Percentiles rank a stretch among this genome's conserved stretches.
Conservation (phyloP, 192 early-diverging fungal species). For the Allomyces arbusculus region DNA sequence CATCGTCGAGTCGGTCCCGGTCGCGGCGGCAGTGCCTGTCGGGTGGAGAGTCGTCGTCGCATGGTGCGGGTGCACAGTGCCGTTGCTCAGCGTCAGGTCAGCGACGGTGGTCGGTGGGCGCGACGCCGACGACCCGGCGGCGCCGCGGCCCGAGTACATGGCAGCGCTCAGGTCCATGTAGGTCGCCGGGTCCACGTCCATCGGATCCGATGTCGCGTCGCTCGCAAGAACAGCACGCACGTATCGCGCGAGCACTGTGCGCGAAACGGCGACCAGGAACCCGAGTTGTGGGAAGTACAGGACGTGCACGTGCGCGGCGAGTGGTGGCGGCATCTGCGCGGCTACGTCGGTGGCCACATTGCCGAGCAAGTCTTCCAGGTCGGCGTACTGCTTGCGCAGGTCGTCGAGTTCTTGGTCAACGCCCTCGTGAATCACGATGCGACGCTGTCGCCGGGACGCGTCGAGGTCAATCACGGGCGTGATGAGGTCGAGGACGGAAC, state of each 20-base stretch:
- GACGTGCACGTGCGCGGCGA: background rate
- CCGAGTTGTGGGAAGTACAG: background rate
- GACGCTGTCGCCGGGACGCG: background rate
- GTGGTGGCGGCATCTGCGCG: background rate
- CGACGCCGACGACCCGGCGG: no score
- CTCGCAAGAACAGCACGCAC: background rate
- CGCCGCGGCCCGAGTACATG: no score
- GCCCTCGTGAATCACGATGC: background rate
- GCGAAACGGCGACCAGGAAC: background rate
- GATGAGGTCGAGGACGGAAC: background rate
- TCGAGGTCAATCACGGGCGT: conserved; percentile 1
- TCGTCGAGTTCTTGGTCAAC: conserved; percentile 3
- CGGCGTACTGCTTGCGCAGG: background rate
- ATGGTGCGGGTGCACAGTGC: background rate
- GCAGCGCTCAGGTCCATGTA: no score
- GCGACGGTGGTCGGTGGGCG: no score
- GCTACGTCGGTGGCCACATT: background rate
- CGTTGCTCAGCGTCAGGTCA: background rate
- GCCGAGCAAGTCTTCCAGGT: background rate
- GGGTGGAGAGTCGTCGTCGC: no score
- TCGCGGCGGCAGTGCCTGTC: no score
- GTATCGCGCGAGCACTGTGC: background rate
- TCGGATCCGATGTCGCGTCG: background rate
- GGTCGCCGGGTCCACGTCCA: no score
- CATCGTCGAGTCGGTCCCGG: no score